Evolutionary conservation across 1,284 basidiomycete species (phyloP).

Genomic region (Agroathelia rolfsii): DNA sequence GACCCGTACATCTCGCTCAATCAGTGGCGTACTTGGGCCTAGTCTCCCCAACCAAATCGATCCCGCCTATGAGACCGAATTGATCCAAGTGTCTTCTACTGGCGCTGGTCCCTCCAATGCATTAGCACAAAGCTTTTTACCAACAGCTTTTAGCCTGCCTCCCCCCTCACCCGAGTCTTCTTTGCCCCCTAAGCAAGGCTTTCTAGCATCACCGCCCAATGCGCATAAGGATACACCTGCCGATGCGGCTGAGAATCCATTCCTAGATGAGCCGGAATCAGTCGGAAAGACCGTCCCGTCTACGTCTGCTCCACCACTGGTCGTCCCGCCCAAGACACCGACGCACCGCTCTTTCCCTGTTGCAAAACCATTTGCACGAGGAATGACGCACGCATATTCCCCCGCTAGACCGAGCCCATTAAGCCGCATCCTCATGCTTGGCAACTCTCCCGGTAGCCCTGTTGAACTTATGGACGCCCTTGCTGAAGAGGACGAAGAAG

Average conservation of each 20-base stretch:
- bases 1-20: conserved; percentile 34
- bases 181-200: conserved; percentile 32
- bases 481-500: conserved; percentile 24
- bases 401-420: conserved; percentile 68
- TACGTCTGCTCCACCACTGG: conserved; percentile 13
- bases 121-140: conserved; percentile 30
- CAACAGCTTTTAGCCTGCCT: conserved; percentile 60
- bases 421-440: conserved; percentile 62
- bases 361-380: conserved; percentile 55
- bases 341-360: conserved; percentile 43
- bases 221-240: conserved; percentile 4
- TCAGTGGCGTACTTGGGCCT: conserved; percentile 29
- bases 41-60: conserved; percentile 28
- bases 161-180: conserved; percentile 60
- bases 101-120: conserved; percentile 12
- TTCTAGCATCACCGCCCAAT: too few relatives aligned
- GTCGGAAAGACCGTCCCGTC: conserved; percentile 13
- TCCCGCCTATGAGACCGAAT: conserved; percentile 59
- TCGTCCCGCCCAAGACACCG: conserved; percentile 17
- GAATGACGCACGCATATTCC: conserved; percentile 70
- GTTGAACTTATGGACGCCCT: conserved; percentile 10
- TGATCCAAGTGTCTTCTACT: conserved; percentile 32
- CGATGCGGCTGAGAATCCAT: conserved; percentile 8
- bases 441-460: conserved; percentile 46
- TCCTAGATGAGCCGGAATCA: conserved; percentile 10